Base-by-base conservation (phyloP, 805 yeast species). In the Lipomyces orientalis region DNA sequence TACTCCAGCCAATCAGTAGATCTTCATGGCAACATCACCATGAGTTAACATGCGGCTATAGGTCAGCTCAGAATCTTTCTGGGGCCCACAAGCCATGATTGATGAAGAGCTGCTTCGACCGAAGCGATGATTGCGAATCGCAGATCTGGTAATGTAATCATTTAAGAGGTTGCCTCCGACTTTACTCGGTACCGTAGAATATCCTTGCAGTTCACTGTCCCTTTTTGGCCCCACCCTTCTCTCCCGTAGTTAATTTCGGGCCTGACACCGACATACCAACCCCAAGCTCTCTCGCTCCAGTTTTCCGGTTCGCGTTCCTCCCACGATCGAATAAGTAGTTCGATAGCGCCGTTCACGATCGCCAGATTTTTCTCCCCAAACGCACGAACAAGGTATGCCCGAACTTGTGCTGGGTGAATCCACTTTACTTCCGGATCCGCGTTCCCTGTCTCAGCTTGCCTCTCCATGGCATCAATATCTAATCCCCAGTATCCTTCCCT, bases 401-500 rank as follows among this genome's bases (percentile, higher is more conserved):
- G 61, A 12, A 68, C 71, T 29, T 60, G 63, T 12, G 55, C 67
- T 4, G 71, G 71, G n/a, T 68, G 67, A 14, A 68, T 67, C 71
- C 71, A 68, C 25, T 58, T 60, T 4, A 58, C 55, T 5, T 67
- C 70, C 37, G 62, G 39, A 16, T 52, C 63, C 19, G 37, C 19
- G 16, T 22, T 51, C 19, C 43, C 64, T 29, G 29, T 39, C 43
- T 29, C 60, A n/a, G 39, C 55, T 46, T 33, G 34, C 35, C 54
- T 37, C 46, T 51, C 54, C 63, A 61, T 64, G 2, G 69, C 71
- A 25, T 68, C 71, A 19, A 61, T 16, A 58, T 68, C 71, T 14
- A 68, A 56, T n/a, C 71, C 71, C 71, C 71, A 68, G 31, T 68
- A 68, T 8, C 71, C 71, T 12, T 68, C 67, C 8, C 54, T 39